phyloP scores from a whole-genome alignment of 2,329 filamentous ascomycete species.

The Fusarium transvaalense region DNA sequence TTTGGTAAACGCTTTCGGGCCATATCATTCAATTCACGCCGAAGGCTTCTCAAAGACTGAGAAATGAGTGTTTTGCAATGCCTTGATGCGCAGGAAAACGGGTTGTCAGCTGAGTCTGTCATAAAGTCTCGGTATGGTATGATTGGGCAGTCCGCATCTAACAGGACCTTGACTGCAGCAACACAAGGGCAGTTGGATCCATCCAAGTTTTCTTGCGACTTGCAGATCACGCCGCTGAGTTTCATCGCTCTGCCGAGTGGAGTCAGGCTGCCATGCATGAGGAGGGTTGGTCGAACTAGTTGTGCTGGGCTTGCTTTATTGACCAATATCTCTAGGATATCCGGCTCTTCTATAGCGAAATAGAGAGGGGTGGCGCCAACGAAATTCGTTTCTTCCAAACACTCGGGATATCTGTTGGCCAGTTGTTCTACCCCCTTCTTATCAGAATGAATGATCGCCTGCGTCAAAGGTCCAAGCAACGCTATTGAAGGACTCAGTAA shows the following conservation, averaged over 20 bases:
- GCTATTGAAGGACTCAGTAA: background rate
- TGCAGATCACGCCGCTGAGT: background rate
- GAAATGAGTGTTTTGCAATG: background rate
- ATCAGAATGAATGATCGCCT: background rate
- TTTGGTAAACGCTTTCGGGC: background rate
- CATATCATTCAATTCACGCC: fast-evolving
- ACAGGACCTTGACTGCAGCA: background rate
- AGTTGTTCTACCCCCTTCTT: background rate
- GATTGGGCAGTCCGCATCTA: background rate
- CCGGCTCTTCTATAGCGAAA: background rate
- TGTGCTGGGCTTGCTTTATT: background rate
- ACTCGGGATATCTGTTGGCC: background rate
- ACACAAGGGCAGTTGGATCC: background rate
- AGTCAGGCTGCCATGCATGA: fast-evolving
- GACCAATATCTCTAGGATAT: background rate
- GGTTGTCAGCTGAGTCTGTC: fast-evolving
- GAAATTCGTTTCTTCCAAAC: background rate
- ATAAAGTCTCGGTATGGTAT: background rate
- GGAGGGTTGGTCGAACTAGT: fast-evolving
- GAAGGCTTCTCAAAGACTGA: background rate
- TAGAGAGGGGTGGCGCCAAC: background rate
- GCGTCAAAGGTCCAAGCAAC: background rate
- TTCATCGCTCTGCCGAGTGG: background rate
- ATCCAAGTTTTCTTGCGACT: fast-evolving
- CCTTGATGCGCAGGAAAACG: background rate